Percentiles rank a stretch among this genome's conserved stretches.
These are phyloP conservation scores for Trichoderma erinaceum DNA, from an alignment of 495 filamentous ascomycete genomes.

Conservation along the genomic window DNA sequence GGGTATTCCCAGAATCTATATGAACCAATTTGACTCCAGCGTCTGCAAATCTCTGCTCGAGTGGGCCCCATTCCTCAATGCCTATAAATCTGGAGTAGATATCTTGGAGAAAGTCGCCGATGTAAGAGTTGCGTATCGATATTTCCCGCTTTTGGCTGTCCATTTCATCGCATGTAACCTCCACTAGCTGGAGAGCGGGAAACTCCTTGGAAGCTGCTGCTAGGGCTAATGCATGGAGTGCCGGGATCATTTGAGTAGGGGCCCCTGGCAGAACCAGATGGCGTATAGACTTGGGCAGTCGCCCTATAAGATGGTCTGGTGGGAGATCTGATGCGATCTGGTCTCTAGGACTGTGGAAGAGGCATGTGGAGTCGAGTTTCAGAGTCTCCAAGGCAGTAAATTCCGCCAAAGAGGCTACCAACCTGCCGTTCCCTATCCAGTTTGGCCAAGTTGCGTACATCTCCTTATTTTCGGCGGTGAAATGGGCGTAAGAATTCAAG, in stretches of 20 bases:
- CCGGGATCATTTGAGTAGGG: neutral
- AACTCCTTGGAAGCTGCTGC: neutral
- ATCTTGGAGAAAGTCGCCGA: neutral
- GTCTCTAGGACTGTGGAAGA: neutral
- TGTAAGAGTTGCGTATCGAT: neutral
- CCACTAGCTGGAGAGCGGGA: neutral
- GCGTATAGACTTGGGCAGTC: neutral
- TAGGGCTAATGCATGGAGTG: neutral
- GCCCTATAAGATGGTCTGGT: neutral
- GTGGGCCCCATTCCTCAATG: neutral
- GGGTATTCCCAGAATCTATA: neutral
- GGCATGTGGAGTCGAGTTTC: neutral
- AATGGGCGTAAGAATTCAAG: neutral
- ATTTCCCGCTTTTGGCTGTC: neutral
- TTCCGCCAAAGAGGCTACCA: neutral
- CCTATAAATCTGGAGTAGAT: neutral
- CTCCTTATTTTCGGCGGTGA: neutral
- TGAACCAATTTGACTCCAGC: neutral
- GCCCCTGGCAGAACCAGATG: neutral
- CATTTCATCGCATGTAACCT: neutral
- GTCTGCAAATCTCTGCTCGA: neutral
- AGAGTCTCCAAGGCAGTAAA: neutral
- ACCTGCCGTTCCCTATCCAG: neutral
- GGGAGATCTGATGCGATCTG: neutral
- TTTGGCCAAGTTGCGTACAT: neutral